Evolutionary conservation across 129 eudicot species (phyloP), one percentile per base, ranked within the genome.

Genomic region (Tanacetum coccineum): DNA sequence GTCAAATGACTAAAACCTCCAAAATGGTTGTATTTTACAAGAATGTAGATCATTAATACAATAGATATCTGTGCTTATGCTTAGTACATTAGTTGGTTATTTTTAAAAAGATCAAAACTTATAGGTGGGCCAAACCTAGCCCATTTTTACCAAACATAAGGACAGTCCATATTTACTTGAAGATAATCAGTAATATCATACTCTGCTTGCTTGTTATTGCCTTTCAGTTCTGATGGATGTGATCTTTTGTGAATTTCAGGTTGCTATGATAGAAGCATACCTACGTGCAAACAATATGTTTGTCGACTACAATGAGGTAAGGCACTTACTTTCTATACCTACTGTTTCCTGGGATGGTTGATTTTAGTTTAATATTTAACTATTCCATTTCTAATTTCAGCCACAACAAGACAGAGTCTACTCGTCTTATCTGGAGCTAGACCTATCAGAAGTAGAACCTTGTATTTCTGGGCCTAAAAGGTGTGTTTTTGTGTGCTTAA

Each of bases 271-370:
- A 26, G 99, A 94, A 81, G 84, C 92, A 64, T 94, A 89, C 71
- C 81, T 94, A 53, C 97, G 99, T 67, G 99, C 99, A 45, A 94
- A 94, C 84, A 89, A 87, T 60, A 94, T 94, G 99, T 94, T 94
- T 79, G 95, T 94, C 13, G 97, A 94, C 79, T 94, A 94, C 67
- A 81, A 46, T 59, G 95, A 87, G 95, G 99, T 94, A 81, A 25
- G 73, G 21, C 13, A 18, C 58, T 1, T 6, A 42, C 6, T 36
- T 64, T 20, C 8, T 9, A 62, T 62, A 2, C 3, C 15, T 50
- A 59, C 46, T 67, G 74, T 18, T 58, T 20, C 70, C 46, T 20
- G 54, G 39, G 51, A 62, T 54, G 63, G 59, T 64, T 36, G 17
- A 15, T 19, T 65, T 36, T 26, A 17, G 36, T 45, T 59, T 18